phyloP scores from a whole-genome alignment of 352 stramenopile species.

The Phytophthora tubulina region DNA sequence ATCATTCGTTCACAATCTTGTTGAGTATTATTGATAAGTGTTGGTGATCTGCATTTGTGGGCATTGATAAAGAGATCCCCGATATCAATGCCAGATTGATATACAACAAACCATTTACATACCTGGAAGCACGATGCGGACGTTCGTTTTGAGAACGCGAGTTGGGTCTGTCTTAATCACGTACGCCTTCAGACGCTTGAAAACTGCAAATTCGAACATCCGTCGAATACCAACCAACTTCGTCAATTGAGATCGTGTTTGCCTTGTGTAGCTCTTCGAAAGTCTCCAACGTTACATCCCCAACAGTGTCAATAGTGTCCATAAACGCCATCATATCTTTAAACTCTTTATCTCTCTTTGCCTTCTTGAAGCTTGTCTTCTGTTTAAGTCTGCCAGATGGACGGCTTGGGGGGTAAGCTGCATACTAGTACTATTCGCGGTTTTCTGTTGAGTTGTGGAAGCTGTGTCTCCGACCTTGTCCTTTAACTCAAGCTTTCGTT shows the following conservation, averaged over 20 bases:
- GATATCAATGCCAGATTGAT: too few relatives aligned
- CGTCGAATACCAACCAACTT: neutral
- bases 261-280: neutral
- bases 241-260: neutral
- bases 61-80: too few relatives aligned
- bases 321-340: neutral
- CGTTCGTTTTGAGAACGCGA: neutral
- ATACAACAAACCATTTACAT: neutral
- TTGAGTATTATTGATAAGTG: too few relatives aligned
- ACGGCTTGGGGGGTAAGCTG: too few relatives aligned
- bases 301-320: neutral
- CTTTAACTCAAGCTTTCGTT: too few relatives aligned
- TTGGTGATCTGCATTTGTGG: neutral
- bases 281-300: neutral
- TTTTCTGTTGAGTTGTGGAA: too few relatives aligned
- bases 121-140: constrained; percentile 8
- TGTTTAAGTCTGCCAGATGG: too few relatives aligned
- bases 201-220: neutral
- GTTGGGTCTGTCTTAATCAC: neutral
- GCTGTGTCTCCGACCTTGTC: too few relatives aligned
- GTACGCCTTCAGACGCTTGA: constrained; percentile 3
- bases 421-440: too few relatives aligned
- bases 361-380: too few relatives aligned
- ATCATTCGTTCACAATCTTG: too few relatives aligned
- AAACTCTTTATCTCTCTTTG: too few relatives aligned